These are phyloP conservation scores for Calocybe indica DNA, from an alignment of 768 basidiomycete genomes.

Conservation along the genomic window DNA sequence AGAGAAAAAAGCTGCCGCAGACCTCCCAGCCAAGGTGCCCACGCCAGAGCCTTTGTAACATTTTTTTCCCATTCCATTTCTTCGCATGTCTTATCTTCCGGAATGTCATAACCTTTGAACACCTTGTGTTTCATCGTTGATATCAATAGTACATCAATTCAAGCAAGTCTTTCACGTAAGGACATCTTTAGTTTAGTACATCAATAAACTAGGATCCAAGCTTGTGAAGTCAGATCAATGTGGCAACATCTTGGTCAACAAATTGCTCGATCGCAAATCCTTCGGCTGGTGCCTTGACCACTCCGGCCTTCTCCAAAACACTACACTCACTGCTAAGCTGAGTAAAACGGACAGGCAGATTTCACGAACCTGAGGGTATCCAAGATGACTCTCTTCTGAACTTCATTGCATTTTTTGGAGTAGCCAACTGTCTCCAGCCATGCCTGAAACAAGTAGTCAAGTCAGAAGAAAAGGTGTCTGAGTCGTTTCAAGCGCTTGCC, in stretches of 20 bases:
- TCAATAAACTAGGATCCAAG: background rate
- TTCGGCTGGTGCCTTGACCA: conserved; percentile 49
- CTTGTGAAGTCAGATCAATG: conserved; percentile 29
- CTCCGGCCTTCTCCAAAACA: conserved; percentile 71
- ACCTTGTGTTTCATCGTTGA: too few species aligned
- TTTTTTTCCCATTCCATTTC: too few species aligned
- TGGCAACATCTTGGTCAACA: conserved; percentile 48
- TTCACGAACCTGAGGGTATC: conserved; percentile 63
- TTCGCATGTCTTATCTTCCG: too few species aligned
- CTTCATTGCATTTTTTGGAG: conserved; percentile 55
- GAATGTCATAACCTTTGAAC: too few species aligned
- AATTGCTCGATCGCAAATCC: conserved; percentile 55
- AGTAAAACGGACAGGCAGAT: background rate
- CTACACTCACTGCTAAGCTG: conserved; percentile 27
- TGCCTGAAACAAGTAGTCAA: conserved; percentile 35
- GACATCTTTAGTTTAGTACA: too few species aligned
- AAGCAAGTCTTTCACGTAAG: too few species aligned
- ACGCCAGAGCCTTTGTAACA: too few species aligned
- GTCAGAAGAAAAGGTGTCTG: background rate
- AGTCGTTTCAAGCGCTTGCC: conserved; percentile 28
- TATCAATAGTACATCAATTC: too few species aligned
- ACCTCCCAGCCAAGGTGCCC: too few species aligned
- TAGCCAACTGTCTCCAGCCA: conserved; percentile 83
- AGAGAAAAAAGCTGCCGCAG: conserved; percentile 12
- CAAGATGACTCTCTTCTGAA: conserved; percentile 58